Evolutionary conservation across 148 eudicot genomes (phyloP), one percentile per base, ranked within the genome.

Genomic region (Diospyros kaki): DNA sequence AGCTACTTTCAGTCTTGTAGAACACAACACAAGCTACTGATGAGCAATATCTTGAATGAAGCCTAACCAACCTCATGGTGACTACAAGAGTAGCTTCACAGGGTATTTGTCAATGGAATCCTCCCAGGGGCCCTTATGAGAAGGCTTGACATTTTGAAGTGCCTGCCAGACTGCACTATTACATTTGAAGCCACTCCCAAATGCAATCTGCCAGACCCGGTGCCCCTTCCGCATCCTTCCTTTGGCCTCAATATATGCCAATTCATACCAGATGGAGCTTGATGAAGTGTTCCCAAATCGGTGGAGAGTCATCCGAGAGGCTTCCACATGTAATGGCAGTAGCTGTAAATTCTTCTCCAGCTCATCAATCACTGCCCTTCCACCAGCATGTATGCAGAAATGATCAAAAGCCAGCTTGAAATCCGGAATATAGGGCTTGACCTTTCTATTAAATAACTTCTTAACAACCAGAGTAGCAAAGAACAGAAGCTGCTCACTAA

Each of bases 121-220:
- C 61, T 68, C 70, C 86, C 89, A 86, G 17, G 89, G 85, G 53
- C 83, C 69, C 39, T 81, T 72, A 53, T 1, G 14, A 50, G 86
- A 77, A 0, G 83, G 78, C 50, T 74, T 72, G 3, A 86, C 83
- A 43, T 68, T 76, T 4, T 81, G 81, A 46, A 86, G 78, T 14
- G 86, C 86, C 64, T 83, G 60, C 86, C 89, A 86, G 12, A 86
- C 86, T n/a, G 86, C 89, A 59, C 89, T 83, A 48, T 86, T 86
- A 72, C 89, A 86, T 39, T 86, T 86, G 65, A 86, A 86, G 14
- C 89, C 89, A 64, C 86, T 86, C 63, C 86, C 89, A 72, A 86
- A 86, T 18, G 89, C 89, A 75, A 86, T 86, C 74, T 83, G 89
- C 86, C 86, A 86, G 11, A 86, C 84, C 42, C 81, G 43, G 13